Percentiles rank a stretch among this genome's conserved stretches.
Evolutionary conservation across 306 rosid genomes (phyloP).

Genomic region (Vigna nakashimae): DNA sequence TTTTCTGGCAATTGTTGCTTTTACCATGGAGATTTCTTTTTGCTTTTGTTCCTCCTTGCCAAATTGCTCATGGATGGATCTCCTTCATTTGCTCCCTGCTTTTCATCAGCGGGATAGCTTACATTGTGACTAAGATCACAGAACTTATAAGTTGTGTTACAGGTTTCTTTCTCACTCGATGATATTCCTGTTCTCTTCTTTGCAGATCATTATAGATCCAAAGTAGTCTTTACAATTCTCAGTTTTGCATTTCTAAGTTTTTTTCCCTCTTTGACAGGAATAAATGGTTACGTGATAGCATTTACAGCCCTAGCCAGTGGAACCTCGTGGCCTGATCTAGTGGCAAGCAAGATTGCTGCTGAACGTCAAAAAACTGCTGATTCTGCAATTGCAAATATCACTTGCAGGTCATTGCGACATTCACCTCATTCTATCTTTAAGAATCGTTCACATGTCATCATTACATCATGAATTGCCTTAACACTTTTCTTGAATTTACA

Average conservation of each 20-base stretch:
- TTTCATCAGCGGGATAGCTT: constrained; percentile 93
- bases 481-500: constrained; percentile 29
- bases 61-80: constrained; percentile 92
- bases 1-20: constrained; percentile 71
- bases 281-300: constrained; percentile 93
- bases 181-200: constrained; percentile 37
- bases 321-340: constrained; percentile 99
- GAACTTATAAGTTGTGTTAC: constrained; percentile 95
- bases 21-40: constrained; percentile 87
- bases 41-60: constrained; percentile 89
- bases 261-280: constrained; percentile 60
- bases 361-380: constrained; percentile 95
- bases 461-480: constrained; percentile 21
- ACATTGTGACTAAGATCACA: constrained; percentile 80
- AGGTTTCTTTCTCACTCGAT: constrained; percentile 61
- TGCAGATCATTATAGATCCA: constrained; percentile 21
- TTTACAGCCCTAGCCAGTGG: constrained; percentile 92
- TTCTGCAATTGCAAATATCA: constrained; percentile 97
- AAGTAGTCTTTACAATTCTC: constrained; percentile 12
- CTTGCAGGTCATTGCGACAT: constrained; percentile 79
- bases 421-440: constrained; percentile 34
- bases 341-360: constrained; percentile 97
- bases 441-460: constrained; percentile 35
- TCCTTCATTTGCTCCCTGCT: constrained; percentile 82
- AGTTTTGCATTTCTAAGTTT: constrained; percentile 28